Base-by-base conservation (phyloP, 2,329 filamentous ascomycete species). In the Tolypocladium cylindrosporum region DNA sequence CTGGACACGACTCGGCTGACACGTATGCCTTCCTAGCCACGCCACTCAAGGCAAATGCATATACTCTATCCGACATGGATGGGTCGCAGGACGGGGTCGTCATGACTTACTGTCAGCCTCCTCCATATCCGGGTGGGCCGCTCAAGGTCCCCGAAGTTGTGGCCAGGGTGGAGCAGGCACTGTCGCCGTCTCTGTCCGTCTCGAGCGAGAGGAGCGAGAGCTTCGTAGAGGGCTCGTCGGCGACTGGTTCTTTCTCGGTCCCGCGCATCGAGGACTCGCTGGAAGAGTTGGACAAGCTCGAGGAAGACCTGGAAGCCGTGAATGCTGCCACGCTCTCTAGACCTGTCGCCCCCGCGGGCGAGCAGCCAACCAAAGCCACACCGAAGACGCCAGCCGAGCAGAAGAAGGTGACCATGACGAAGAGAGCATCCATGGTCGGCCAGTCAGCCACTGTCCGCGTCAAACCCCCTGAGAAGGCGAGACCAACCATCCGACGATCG, bases 191-290 rank as follows among this genome's bases (percentile, higher is more conserved):
- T 27, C 63, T 70, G 41, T 68, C 70, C 8, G 61, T 65, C 21
- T 61, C 66, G 57, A 67, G 70, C 57, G 65, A 72, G 52, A 63
- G 64, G 60, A 64, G 68, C 59, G 62, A 68, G 54, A 74, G 68
- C 54, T 72, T 74, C 61, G 65, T 71, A 11, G 68, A 71, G 14
- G 62, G 60, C n/a, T 69, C 68, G 21, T 70, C 71, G 31, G 63
- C 64, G 36, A 56, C 66, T 7, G 69, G 66, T 0, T 72, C 69
- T 7, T 68, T 64, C 60, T 73, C 63, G 1, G 71, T 74, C 14
- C 72, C 77, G 34, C 79, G 82, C 21, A 86, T 87, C 55, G 84
- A 87, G 65, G 84, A 86, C 66, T 86, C 83, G 1, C 72, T 87
- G 10, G 83, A 85, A 66, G 83, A 82, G 61, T 73, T 87, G 24